phyloP scores from a whole-genome alignment of 352 stramenopile genomes.

The Phytophthora pinifolia region DNA sequence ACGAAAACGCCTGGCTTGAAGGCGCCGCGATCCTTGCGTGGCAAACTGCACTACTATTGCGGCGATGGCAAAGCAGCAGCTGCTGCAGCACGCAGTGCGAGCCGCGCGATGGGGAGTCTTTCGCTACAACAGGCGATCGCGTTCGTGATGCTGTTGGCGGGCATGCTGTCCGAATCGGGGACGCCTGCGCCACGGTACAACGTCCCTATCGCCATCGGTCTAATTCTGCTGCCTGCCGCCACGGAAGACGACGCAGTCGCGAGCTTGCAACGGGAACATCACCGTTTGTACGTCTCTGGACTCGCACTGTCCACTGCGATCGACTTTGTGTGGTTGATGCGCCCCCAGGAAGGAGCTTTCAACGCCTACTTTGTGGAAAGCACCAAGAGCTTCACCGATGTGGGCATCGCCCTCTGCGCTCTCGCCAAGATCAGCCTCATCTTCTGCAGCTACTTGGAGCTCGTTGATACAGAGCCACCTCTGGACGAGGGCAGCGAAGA shows the following conservation, averaged over 20 bases:
- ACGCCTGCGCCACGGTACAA: conserved; percentile 75
- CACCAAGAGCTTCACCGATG: conserved; percentile 46
- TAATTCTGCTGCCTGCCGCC: conserved; percentile 40
- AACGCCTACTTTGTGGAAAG: conserved; percentile 59
- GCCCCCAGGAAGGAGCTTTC: conserved; percentile 58
- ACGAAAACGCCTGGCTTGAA: conserved; percentile 10
- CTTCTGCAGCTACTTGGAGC: conserved; percentile 67
- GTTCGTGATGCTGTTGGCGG: conserved; percentile 54
- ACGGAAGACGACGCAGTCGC: conserved; percentile 28
- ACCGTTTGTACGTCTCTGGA: conserved; percentile 57
- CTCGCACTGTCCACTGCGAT: conserved; percentile 44
- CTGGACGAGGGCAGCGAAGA: conserved; percentile 27
- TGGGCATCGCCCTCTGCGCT: conserved; percentile 49
- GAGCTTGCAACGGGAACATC: conserved; percentile 28
- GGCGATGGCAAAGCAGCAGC: conserved; percentile 12
- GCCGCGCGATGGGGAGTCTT: conserved; percentile 38
- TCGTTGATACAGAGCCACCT: conserved; percentile 55
- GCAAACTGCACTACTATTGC: conserved; percentile 31
- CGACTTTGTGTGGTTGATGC: conserved; percentile 70
- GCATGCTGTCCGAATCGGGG: conserved; percentile 60
- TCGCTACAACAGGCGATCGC: conserved; percentile 57
- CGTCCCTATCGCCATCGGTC: conserved; percentile 53
- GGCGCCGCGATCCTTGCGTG: conserved; percentile 25
- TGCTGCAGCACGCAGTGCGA: conserved; percentile 18
- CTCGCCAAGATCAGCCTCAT: conserved; percentile 68